Base-by-base conservation (phyloP, 441 rosid species). In the Jatropha multifida region DNA sequence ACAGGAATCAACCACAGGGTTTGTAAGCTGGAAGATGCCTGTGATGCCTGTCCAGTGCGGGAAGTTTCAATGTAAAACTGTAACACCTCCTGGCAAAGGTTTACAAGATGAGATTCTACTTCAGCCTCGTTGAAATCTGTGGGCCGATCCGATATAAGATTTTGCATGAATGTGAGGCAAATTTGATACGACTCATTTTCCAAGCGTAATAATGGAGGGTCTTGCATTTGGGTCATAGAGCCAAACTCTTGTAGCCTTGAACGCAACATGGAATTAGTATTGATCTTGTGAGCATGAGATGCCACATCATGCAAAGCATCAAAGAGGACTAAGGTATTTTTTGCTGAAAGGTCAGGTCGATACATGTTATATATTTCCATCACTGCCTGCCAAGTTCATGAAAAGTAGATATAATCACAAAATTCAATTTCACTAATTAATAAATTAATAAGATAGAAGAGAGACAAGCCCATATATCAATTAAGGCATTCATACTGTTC, bases 181-280 rank as follows among this genome's bases (percentile, higher is more conserved):
- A 94, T 90, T 75, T 97, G 99, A 78, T 87, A 94, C n/a, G 98
- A 92, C 84, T 97, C 99, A 54, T 93, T 97, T 83, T 97, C 99
- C 10, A 97, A 91, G 69, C 99, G 98, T 27, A 97, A 79, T 2
- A 97, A 81, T 10, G 99, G 99, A 75, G 99, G 99, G 78, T 94
- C 99, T 84, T 94, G 99, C 99, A 97, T 94, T 77, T 97, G 99
- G 61, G 97, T 93, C 87, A 94, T 86, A 56, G 96, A 83, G 80
- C 92, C 97, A 78, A 92, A 87, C 77, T 94, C 99, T 83, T 85
- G 98, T 67, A 97, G 88, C 84, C 86, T 93, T 76, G 88, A 82
- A 10, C 99, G 97, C 51, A 97, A 78, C n/a, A 54, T 58, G 14
- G 81, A 46, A 79, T 90, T 73, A 64, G 87, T 90, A 84, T 97